Evolutionary conservation across 148 eudicot genomes (phyloP).

Genomic region (Bassia scoparia): DNA sequence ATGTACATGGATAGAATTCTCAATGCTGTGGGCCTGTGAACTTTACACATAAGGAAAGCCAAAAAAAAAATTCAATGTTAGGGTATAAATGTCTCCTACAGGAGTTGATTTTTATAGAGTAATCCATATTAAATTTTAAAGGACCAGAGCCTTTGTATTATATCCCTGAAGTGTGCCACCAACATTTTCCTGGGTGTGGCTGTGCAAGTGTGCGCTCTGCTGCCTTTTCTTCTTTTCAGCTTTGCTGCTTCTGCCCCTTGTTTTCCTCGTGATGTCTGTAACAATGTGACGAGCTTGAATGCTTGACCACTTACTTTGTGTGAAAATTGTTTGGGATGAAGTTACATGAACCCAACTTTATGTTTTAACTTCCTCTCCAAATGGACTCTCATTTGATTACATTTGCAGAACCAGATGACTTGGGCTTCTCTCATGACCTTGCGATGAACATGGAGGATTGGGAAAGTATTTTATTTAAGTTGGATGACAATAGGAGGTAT

Average conservation of each 20-base stretch:
- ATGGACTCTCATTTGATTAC: not conserved
- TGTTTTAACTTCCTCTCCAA: not conserved
- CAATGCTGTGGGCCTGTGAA: not conserved
- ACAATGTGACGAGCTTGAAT: not conserved
- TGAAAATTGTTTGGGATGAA: not conserved
- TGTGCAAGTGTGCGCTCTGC: too few relatives aligned
- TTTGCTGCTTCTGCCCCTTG: not conserved
- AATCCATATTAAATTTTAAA: not conserved
- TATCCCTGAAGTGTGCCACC: not conserved
- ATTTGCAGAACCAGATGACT: conserved; percentile 30
- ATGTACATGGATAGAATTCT: not conserved
- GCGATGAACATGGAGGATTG: conserved; percentile 48
- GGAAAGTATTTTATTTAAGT: conserved; percentile 58
- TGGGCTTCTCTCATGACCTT: conserved; percentile 16
- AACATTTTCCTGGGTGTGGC: not conserved
- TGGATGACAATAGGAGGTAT: conserved; percentile 75
- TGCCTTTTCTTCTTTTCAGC: not conserved
- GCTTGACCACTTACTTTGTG: not conserved
- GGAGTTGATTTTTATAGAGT: not conserved
- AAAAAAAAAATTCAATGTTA: not conserved
- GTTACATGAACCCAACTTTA: not conserved
- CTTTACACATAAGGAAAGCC: not conserved
- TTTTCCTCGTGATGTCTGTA: not conserved
- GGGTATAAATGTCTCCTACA: not conserved
- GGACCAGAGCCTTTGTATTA: not conserved